Percentiles rank a stretch among this genome's conserved stretches.
phyloP scores from a whole-genome alignment of 164 flowering plant species.

The Berberis vulgaris region DNA sequence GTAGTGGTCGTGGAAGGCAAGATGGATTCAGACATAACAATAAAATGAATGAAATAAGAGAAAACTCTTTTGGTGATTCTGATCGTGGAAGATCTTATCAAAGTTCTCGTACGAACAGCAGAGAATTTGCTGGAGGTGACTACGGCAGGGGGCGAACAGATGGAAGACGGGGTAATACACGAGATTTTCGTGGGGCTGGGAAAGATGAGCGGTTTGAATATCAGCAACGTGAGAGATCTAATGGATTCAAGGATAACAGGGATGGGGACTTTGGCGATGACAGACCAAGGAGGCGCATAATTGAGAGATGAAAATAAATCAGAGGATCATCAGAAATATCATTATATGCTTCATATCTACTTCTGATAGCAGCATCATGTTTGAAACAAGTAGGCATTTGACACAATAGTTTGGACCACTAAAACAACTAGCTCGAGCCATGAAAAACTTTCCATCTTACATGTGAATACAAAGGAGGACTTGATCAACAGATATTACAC shows the following conservation, averaged over 20 bases:
- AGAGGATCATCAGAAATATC: neutral
- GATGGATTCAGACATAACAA: slow-evolving; percentile 10
- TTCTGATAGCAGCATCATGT: neutral
- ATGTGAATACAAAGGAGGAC: neutral
- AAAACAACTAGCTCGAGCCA: no score
- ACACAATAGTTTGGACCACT: no score
- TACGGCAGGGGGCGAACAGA: slow-evolving; percentile 15
- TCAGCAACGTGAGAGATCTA: slow-evolving; percentile 23
- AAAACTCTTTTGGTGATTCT: slow-evolving; percentile 14
- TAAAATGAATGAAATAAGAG: slow-evolving; percentile 12
- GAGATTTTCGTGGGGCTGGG: slow-evolving; percentile 15
- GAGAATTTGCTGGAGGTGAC: slow-evolving; percentile 13
- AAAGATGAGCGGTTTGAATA: slow-evolving; percentile 19
- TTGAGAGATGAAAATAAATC: slow-evolving; percentile 24
- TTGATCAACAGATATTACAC: slow-evolving; percentile 3
- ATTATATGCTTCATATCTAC: neutral
- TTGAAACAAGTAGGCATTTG: no score
- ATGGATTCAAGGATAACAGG: slow-evolving; percentile 14
- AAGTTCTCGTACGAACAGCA: slow-evolving; percentile 14
- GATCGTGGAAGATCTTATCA: slow-evolving; percentile 19
- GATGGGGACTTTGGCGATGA: slow-evolving; percentile 26
- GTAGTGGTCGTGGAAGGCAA: slow-evolving; percentile 15
- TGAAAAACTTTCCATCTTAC: no score
- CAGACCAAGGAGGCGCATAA: slow-evolving; percentile 44
- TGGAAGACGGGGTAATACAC: slow-evolving; percentile 8